phyloP scores from a whole-genome alignment of 164 flowering plant genomes.

The Houttuynia cordata region DNA sequence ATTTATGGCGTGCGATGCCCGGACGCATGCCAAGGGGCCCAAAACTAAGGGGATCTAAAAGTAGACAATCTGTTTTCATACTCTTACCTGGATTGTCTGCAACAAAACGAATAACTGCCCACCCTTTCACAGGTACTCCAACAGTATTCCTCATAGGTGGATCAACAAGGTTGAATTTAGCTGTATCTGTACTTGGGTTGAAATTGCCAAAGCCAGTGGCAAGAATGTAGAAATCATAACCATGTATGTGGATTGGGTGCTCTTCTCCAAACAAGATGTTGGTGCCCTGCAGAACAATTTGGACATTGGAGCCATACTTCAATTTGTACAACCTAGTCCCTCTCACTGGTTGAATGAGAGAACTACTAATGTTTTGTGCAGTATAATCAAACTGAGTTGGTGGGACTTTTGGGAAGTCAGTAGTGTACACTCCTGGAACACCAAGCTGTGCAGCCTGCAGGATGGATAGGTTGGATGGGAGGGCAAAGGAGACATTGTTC shows the following conservation, averaged over 20 bases:
- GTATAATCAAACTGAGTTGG: constrained; percentile 61
- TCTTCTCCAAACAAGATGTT: constrained; percentile 56
- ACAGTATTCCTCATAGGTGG: constrained; percentile 73
- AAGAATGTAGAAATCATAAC: constrained; percentile 59
- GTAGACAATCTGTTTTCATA: neutral
- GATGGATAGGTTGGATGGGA: constrained; percentile 59
- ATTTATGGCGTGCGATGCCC: too few relatives aligned
- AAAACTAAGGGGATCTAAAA: too few relatives aligned
- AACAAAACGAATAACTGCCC: constrained; percentile 64
- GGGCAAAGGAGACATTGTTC: constrained; percentile 75
- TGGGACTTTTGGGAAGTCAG: constrained; percentile 64
- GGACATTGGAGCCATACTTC: constrained; percentile 53
- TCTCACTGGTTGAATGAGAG: constrained; percentile 46
- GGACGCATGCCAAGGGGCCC: too few relatives aligned
- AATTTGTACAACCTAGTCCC: constrained; percentile 54
- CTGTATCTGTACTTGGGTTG: constrained; percentile 41
- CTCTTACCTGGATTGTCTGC: constrained; percentile 88
- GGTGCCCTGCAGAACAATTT: constrained; percentile 70
- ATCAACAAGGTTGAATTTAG: constrained; percentile 63
- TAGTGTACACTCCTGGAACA: constrained; percentile 45
- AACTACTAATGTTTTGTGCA: constrained; percentile 51
- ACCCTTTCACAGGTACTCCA: constrained; percentile 64
- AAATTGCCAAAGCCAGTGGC: constrained; percentile 75
- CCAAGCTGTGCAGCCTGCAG: constrained; percentile 61
- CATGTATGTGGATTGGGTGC: constrained; percentile 91